Base-by-base conservation (phyloP, 2,329 filamentous ascomycete genomes). In the Calycina herbarum region DNA sequence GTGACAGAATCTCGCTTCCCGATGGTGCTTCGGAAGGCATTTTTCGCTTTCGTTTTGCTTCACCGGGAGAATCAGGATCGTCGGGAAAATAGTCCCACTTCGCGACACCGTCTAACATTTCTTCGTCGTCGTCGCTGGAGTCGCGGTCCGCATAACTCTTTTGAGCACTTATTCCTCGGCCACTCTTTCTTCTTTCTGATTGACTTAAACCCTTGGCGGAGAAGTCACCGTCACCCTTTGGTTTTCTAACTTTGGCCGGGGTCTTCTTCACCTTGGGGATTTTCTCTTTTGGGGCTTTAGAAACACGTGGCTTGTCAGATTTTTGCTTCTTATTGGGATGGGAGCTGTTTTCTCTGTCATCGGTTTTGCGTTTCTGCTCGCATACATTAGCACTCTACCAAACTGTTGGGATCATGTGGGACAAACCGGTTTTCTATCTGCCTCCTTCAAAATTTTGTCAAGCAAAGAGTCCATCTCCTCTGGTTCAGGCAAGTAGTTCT, bases 401-500 rank as follows among this genome's bases (percentile, higher is more conserved):
- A n/a, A 63, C 63, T 62, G 56, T 62, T 27, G 58, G 42, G 60
- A 45, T 63, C 66, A 0, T 72, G 67, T 42, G 71, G 10, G 74
- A 57, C 75, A 73, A 69, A 75, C 77, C 78, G 82, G 86, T 35
- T 80, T 81, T 81, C 89, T 93, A 77, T 96, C 80, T 17, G 80
- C 81, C 51, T 77, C 88, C 72, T 89, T 88, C 66, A 97, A 92
- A 57, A 93, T 74, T 0, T 81, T 80, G 73, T 82, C 82, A 31
- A 90, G 75, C 42, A 88, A 77, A 24, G 88, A 86, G 70, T 97
- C 94, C 33, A 98, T 82, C 63, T 86, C 83, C 66, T 94, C 90
- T 89, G 66, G 66, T 65, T 94, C 73, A 0, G 92, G 89, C 11
- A 97, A 84, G 76, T 91, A 97, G 66, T 90, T 89, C 81, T 90